Base-by-base conservation (phyloP, 2,329 filamentous ascomycete species). In the Cladosporium sp. region DNA sequence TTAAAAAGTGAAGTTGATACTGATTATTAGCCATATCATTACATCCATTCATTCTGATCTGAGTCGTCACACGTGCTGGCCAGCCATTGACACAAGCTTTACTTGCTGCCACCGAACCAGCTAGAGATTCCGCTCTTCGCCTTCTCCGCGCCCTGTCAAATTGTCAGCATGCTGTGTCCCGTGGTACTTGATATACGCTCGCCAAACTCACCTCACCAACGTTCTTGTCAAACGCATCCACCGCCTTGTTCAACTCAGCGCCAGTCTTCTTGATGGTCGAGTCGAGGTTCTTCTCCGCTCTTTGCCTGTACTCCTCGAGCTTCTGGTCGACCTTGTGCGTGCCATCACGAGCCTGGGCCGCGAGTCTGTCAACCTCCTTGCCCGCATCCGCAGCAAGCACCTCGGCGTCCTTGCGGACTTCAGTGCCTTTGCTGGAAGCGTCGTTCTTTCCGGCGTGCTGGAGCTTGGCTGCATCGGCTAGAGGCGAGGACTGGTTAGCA, bases 91-190 rank as follows among this genome's bases (percentile, higher is more conserved):
- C 33, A 29, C n/a, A 40, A 31, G 16, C 23, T 29, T 40, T 55
- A 62, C 49, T 62, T 62, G 21, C 60, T 44, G 49, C 31, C 29
- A 12, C 92, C 89, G 74, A 97, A 96, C 93, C 93, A 97, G 77
- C 90, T 86, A 50, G 90, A 91, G 73, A 96, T 79, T 69, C 90
- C 90, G 73, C 88, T 87, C 88, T 97, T 97, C 53, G 92, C 91
- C 83, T 97, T 90, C 61, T 88, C 80, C 4, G 92, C 88, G 70
- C 88, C 88, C 70, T 91, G 83, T 82, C 93, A 57, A 12, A 7
- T 31, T 31, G 37, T 66, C 62, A 49, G 67, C 37, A 23, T 56
- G 11, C 21, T 33, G 62, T n/a, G 35, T 58, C 65, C 56, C 64
- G 14, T 65, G 62, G 56, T 66, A 62, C 2, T 65, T 67, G 64